Conservation (phyloP, 2,329 filamentous ascomycete genomes). For the Penicillium capsulatum region DNA sequence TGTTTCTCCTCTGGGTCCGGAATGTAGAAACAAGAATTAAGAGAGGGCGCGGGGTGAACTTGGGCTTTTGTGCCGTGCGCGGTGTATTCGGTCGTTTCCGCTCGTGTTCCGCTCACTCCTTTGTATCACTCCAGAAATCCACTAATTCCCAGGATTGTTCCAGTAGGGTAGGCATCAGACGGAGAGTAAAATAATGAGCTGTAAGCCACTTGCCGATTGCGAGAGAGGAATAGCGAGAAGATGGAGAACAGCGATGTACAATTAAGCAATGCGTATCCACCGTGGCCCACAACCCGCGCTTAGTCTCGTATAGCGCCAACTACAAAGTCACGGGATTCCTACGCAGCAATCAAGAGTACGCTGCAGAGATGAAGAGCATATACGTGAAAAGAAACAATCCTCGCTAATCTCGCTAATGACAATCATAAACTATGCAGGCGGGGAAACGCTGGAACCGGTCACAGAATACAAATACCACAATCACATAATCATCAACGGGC, state of each 20-base stretch:
- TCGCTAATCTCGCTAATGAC: too few species aligned
- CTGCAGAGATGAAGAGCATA: too few species aligned
- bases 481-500: conserved; percentile 5
- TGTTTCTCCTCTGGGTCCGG: conserved; percentile 14
- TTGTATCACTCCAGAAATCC: background rate
- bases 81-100: conserved; percentile 4
- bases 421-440: too few species aligned
- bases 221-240: too few species aligned
- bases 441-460: too few species aligned
- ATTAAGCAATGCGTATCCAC: too few species aligned
- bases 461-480: too few species aligned
- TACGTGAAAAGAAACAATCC: too few species aligned
- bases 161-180: background rate
- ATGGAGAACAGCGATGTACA: too few species aligned
- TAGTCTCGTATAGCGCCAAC: background rate
- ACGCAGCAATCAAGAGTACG: too few species aligned
- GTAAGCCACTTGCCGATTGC: too few species aligned
- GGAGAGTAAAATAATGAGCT: too few species aligned
- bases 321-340: background rate
- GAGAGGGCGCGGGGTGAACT: conserved; percentile 21
- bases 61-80: conserved; percentile 11
- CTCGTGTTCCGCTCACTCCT: conserved; percentile 13
- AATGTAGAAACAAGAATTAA: conserved; percentile 27
- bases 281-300: conserved; percentile 15
- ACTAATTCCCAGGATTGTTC: conserved; percentile 1